Conservation (phyloP, 768 basidiomycete genomes). For the Hypsizygus marmoreus region DNA sequence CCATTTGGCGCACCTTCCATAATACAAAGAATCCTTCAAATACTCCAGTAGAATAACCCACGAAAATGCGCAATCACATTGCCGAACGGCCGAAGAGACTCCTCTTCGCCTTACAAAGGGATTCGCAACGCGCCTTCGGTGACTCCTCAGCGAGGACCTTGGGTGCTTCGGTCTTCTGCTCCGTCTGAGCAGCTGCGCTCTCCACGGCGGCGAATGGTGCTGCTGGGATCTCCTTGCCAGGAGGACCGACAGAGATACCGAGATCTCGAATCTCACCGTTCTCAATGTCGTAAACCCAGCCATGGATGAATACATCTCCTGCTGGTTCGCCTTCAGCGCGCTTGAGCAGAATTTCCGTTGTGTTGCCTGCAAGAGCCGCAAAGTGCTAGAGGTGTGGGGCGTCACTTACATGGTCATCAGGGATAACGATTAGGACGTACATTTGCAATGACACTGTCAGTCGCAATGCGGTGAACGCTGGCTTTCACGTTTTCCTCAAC, state of each 20-base stretch:
- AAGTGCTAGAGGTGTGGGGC: no score
- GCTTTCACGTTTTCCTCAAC: slow-evolving; percentile 25
- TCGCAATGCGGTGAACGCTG: slow-evolving; percentile 29
- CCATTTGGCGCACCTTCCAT: background rate
- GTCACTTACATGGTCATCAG: no score
- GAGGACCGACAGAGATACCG: slow-evolving; percentile 39
- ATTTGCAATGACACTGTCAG: slow-evolving; percentile 29
- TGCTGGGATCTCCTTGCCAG: slow-evolving; percentile 33
- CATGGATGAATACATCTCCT: slow-evolving; percentile 45
- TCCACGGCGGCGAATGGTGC: slow-evolving; percentile 26
- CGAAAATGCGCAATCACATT: no score
- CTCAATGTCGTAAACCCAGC: slow-evolving; percentile 62
- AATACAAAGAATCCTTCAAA: background rate
- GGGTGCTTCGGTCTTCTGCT: background rate
- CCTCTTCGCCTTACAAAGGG: slow-evolving; percentile 9
- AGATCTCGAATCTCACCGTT: slow-evolving; percentile 52
- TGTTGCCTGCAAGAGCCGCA: no score
- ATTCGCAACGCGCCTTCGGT: slow-evolving; percentile 7
- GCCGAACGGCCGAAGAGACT: background rate
- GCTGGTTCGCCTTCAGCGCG: slow-evolving; percentile 17
- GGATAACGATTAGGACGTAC: slow-evolving; percentile 16
- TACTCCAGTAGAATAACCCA: background rate
- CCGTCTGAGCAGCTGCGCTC: background rate
- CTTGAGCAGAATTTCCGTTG: slow-evolving; percentile 8
- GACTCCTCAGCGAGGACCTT: background rate